Evolutionary conservation across 495 filamentous ascomycete genomes (phyloP), one percentile per base, ranked within the genome.

Genomic region (Aspergillus heteromorphus): DNA sequence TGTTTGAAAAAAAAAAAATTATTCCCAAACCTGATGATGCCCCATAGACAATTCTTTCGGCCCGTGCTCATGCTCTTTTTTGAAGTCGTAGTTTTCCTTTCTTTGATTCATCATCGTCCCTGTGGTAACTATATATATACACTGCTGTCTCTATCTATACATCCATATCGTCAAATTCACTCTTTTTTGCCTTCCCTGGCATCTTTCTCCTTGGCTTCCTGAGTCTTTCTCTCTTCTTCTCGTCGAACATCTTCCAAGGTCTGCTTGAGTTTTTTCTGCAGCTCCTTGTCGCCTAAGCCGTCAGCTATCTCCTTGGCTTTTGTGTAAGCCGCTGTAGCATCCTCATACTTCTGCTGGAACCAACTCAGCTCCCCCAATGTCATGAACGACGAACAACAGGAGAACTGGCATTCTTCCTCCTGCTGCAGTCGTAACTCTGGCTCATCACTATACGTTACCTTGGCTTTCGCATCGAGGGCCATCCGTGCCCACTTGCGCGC

Each of bases 291-390:
- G 0, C 81, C 82, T 16, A 92, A 63, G 10, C 71, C 80, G 56
- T 80, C 79, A 40, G 84, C 83, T 51, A 91, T 59, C 7, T 67
- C 75, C 40, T 74, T 72, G 14, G 89, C 87, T 61, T 95, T 82
- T 36, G 76, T 68, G 61, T 85, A 73, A 29, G 54, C 53, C 40
- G 68, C 57, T 49, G 56, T 56, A 13, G 93, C 93, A 58, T 87
- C 79, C n/a, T 75, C 71, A 0, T 70, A 54, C 60, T 87, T 75
- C 2, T 86, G 84, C 45, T 82, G 68, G 75, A 90, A 81, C 55
- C 86, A 79, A 1, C 89, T 85, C 57, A 98, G 81, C 55, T 91
- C 86, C 11, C 84, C 93, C 42, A 97, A 77, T 68, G 95, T 96
- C 66, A 88, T 84, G 38, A 85, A 86, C n/a, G 92, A 88, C 9